Base-by-base conservation (phyloP, 768 basidiomycete genomes). In the Agaricus sinodeliciosus region DNA sequence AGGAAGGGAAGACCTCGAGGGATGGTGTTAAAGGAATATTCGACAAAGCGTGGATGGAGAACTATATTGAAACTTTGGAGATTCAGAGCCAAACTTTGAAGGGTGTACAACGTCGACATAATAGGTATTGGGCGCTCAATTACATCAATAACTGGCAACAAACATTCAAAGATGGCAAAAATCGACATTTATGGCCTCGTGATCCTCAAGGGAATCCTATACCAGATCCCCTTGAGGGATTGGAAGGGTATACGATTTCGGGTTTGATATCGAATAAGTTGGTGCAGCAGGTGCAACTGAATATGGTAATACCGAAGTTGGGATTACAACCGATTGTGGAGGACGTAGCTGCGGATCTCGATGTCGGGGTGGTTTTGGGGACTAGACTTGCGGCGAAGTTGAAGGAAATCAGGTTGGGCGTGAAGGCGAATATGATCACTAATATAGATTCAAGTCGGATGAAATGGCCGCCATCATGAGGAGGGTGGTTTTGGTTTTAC, bases 11-110 rank as follows among this genome's bases (percentile, higher is more conserved):
- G 12, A 41, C 11, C 15, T 1, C 31, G 5, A 39, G 7, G 16
- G 15, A 39, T 1, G 37, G 37, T 39, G 37, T 39, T 6, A 61
- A 63, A 1, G 69, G 75, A 3, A 65, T 74, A 3, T 84, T 87
- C 60, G 69, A 70, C 27, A 44, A 59, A 2, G 67, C 71, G 27
- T 76, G 75, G 65, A 59, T 90, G 61, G 63, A 68, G 60, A 63
- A 75, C 36, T 60, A 77, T 4, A 58, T 63, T 6, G 62, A 71
- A 18, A 57, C 60, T 13, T 59, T 78, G 2, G 57, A 63, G 9
- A 61, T 72, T 25, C 58, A 61, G 16, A 62, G 64, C 19, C 44
- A 53, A 22, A 43, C 49, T 34, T 44, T 34, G 2, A 58, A 54
- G 18, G 48, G 46, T 26, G 8, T 59, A 31, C 50, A 58, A 11